Base-by-base conservation (phyloP, 83 land plant species). In the Diphasiastrum complanatum region DNA sequence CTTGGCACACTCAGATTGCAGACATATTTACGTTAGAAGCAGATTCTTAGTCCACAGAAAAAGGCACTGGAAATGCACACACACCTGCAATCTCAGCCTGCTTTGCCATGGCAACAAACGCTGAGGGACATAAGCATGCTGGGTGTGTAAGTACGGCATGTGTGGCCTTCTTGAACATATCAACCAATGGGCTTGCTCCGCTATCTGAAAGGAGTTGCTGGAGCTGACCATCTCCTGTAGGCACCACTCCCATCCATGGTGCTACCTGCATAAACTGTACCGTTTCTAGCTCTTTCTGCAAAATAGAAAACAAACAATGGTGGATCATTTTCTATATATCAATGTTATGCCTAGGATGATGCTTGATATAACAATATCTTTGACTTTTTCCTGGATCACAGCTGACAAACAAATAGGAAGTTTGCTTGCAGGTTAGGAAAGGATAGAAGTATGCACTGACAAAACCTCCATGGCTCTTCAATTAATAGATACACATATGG, bases 1-100 rank as follows among this genome's bases (percentile, higher is more conserved):
- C n/a, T n/a, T n/a, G n/a, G n/a, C n/a, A n/a, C n/a, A n/a, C n/a
- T n/a, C n/a, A n/a, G n/a, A n/a, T n/a, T n/a, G n/a, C n/a, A n/a
- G n/a, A n/a, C n/a, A 14, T 6, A 14, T 6, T 6, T 38, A 38
- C 14, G 41, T 14, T 52, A 29, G 30, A 11, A 4, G 56, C 56
- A 40, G 16, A 40, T 40, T 40, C 43, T 16, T 12, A 34, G 35
- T 22, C 45, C n/a, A 16, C 47, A 41, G 26, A 1, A 31, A 49
- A 51, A 49, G 30, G n/a, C n/a, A n/a, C n/a, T n/a, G n/a, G n/a
- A 41, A 41, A 41, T 50, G 20, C n/a, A 16, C 18, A 30, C 16
- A 36, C 49, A 89, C 99, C 95, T 61, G 91, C 86, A 71, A 91
- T 89, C 81, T 95, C 99, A 53, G 99, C 99, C 70, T 95, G 98